Base-by-base conservation (phyloP, 2,329 filamentous ascomycete genomes). In the Fusarium zealandicum region DNA sequence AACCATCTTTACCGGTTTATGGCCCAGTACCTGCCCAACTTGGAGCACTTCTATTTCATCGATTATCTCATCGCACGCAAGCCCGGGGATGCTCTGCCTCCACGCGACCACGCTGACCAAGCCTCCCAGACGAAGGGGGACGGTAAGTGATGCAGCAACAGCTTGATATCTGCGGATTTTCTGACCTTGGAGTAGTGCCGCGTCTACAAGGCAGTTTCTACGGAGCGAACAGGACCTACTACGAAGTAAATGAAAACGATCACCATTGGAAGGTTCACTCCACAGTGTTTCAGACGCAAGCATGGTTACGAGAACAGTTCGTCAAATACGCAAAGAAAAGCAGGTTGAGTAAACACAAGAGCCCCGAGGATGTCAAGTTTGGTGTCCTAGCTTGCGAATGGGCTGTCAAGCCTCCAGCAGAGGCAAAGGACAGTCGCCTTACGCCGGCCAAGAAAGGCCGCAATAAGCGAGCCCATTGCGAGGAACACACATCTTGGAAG, bases 1-100 rank as follows among this genome's bases (percentile, higher is more conserved):
- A 64, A 67, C 5, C 77, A 80, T 45, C 65, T 78, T 1, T 79
- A 77, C 59, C 75, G 78, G 41, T 78, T 80, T 27, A 66, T 78
- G 6, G 71, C 75, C 3, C 66, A 76, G 9, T 73, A 76, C 54
- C 64, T 76, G 12, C 74, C 74, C 2, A 76, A 74, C 12, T 66
- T 80, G 6, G 72, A 78, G 50, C 68, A 72, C 2, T 77, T 80
- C 36, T 79, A 76, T 53, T 75, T 80, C 38, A 65, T 80, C 17
- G 78, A 80, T 56, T 78, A 76, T 44, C 66, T 77, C 6, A 73
- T 77, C 4, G 54, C 76, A 9, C 71, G 71, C 6, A 72, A 70
- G 40, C 13, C 40, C 4, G 14, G 20, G 1, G 54, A 27, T 22
- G 10, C 37, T 6, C 25, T 39, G n/a, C 5, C n/a, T 16, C 22